Base-by-base conservation (phyloP, 2,329 filamentous ascomycete genomes). In the Gyromitra esculenta region DNA sequence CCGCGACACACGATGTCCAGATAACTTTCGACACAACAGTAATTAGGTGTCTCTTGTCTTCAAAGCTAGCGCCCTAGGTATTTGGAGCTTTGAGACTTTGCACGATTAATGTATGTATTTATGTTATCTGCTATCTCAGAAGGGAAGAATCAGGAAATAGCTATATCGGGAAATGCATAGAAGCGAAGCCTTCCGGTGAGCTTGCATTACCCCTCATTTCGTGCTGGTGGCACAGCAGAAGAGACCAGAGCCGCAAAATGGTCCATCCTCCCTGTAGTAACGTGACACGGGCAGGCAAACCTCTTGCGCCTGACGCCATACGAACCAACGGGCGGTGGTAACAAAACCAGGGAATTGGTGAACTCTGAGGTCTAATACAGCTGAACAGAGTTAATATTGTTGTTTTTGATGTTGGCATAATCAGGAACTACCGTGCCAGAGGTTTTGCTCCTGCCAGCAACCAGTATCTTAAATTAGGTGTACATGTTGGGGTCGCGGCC, bases 231-330 rank as follows among this genome's bases (percentile, higher is more conserved):
- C 52, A 73, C 62, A 60, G 25, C 69, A 65, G 68, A 67, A 43
- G 50, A 74, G 45, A 37, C 48, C 25, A 67, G 71, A 74, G 64
- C 71, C 71, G 71, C 71, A 68, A 56, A 50, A 59, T 73, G 70
- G 52, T 18, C 68, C 57, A 37, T 35, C 50, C 69, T 48, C 25
- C 69, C 50, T 39, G 48, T 31, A 8, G 69, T 72, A 72, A 66
- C 70, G 60, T 66, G 52, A 52, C 39, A 66, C 52, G 2, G n/a
- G 25, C 8, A 37, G 39, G n/a, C 37, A 60, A 60, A n/a, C 57
- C 57, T 60, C 57, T 9, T n/a, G 7, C 45, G 21, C 37, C 54
- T 74, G 71, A 74, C 63, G 71, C 71, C 56, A 74, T 74, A 21
- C 50, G 71, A 69, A 69, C 71, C 64, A 69, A 43, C 71, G 71